phyloP scores from a whole-genome alignment of 1,284 basidiomycete species.

The Ustilago cynodontis region DNA sequence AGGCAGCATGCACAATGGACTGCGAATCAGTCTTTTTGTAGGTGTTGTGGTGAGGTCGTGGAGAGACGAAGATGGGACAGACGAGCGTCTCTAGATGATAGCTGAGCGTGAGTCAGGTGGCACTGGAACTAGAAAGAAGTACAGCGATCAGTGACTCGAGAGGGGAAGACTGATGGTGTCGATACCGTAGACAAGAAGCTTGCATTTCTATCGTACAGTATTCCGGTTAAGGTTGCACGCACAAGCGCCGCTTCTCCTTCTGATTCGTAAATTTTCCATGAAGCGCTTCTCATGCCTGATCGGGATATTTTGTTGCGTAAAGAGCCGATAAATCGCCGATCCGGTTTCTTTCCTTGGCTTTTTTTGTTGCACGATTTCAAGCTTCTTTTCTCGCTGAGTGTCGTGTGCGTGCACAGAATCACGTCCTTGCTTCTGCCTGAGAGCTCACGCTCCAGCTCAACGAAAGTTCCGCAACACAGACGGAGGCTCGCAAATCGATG shows the following conservation, averaged over 20 bases:
- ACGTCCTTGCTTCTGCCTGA: too few species aligned
- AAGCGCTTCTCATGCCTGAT: background rate
- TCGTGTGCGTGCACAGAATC: too few species aligned
- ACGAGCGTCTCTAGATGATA: background rate
- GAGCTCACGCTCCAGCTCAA: too few species aligned
- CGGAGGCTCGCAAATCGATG: too few species aligned
- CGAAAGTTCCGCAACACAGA: background rate
- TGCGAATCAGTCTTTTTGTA: constrained; percentile 18
- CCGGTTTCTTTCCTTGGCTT: background rate
- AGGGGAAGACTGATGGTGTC: constrained; percentile 2
- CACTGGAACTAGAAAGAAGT: background rate
- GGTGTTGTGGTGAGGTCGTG: background rate
- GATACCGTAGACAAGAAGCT: background rate
- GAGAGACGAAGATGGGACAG: background rate
- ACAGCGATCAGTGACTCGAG: constrained; percentile 10
- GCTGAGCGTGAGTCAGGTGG: constrained; percentile 11
- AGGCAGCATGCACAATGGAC: constrained; percentile 40
- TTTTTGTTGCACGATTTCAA: background rate
- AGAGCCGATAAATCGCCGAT: background rate
- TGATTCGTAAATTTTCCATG: constrained; percentile 19
- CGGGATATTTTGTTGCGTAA: too few species aligned
- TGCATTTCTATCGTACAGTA: background rate
- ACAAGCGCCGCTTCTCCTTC: constrained; percentile 11
- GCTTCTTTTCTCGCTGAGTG: background rate
- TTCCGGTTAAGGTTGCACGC: constrained; percentile 4